phyloP scores from a whole-genome alignment of 2,329 filamentous ascomycete species.

The Epichloe coenophiala region DNA sequence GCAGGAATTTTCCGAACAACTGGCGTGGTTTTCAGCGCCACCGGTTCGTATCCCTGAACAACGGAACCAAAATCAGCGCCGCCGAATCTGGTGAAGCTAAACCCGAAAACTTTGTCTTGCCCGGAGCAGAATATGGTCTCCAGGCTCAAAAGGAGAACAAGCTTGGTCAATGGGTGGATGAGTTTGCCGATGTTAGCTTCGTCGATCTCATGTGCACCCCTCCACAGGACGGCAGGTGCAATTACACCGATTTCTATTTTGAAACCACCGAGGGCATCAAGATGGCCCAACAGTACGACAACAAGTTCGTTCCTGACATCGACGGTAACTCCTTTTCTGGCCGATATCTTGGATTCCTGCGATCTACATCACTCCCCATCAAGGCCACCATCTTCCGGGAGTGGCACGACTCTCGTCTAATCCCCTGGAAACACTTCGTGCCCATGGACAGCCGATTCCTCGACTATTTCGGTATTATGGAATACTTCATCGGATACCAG shows the following conservation, averaged over 20 bases:
- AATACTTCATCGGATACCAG: slow-evolving; percentile 56
- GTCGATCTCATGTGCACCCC: slow-evolving; percentile 39
- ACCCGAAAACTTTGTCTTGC: slow-evolving; percentile 41
- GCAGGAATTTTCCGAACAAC: slow-evolving; percentile 42
- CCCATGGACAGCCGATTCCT: slow-evolving; percentile 63
- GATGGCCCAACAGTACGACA: slow-evolving; percentile 39
- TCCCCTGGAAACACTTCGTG: slow-evolving; percentile 70
- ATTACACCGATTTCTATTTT: slow-evolving; percentile 36
- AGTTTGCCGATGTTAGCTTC: slow-evolving; percentile 38
- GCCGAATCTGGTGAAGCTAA: slow-evolving; percentile 30
- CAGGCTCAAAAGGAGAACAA: slow-evolving; percentile 28
- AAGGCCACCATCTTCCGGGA: slow-evolving; percentile 69
- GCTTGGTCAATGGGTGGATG: slow-evolving; percentile 35
- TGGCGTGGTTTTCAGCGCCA: slow-evolving; percentile 66
- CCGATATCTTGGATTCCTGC: slow-evolving; percentile 55
- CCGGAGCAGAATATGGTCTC: slow-evolving; percentile 32
- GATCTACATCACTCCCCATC: slow-evolving; percentile 56
- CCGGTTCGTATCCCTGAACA: slow-evolving; percentile 61
- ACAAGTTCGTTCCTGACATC: slow-evolving; percentile 63
- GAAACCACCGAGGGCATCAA: slow-evolving; percentile 23
- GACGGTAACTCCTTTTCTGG: slow-evolving; percentile 63
- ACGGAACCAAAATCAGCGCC: slow-evolving; percentile 41
- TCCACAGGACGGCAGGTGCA: slow-evolving; percentile 24
- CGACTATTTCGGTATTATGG: slow-evolving; percentile 60
- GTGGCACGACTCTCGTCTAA: slow-evolving; percentile 64